A percentile compares a stretch with the other conserved stretches of the same genome.
phyloP scores from a whole-genome alignment of 331 rosid genomes.

The Telfairia occidentalis region DNA sequence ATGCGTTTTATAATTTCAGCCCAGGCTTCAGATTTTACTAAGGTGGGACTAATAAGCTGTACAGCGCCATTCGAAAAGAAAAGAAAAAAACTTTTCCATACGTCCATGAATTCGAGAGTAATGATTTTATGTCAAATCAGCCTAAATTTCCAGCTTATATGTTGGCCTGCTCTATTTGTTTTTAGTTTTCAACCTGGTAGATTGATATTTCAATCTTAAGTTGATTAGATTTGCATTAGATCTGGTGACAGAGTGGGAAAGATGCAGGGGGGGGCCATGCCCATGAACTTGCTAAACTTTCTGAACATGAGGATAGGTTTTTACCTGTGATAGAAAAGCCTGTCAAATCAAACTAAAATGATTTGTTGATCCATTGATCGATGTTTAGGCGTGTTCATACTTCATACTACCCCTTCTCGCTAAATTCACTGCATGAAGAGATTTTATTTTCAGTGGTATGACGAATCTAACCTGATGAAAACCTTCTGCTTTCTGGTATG shows the following conservation, averaged over 20 bases:
- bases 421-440: background rate
- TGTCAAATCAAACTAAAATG: constrained; percentile 12
- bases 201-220: constrained; percentile 15
- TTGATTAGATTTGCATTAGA: constrained; percentile 17
- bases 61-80: background rate
- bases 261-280: constrained; percentile 11
- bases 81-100: background rate
- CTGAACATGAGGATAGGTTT: background rate
- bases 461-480: background rate
- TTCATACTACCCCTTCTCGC: background rate
- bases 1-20: background rate
- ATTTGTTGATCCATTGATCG: background rate
- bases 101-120: background rate
- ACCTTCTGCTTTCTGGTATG: constrained; percentile 5
- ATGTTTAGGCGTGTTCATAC: background rate
- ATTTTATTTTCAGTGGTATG: background rate
- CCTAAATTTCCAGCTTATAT: constrained; percentile 14
- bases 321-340: constrained; percentile 1
- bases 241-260: background rate
- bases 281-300: background rate
- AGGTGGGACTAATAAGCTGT: background rate
- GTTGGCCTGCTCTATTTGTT: constrained; percentile 21
- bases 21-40: background rate
- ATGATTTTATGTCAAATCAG: constrained; percentile 7
- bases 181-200: constrained; percentile 11